A percentile compares a stretch with the other conserved stretches of the same genome.
Evolutionary conservation across 1,284 basidiomycete genomes (phyloP).

Genomic region (Ganoderma lucidum): DNA sequence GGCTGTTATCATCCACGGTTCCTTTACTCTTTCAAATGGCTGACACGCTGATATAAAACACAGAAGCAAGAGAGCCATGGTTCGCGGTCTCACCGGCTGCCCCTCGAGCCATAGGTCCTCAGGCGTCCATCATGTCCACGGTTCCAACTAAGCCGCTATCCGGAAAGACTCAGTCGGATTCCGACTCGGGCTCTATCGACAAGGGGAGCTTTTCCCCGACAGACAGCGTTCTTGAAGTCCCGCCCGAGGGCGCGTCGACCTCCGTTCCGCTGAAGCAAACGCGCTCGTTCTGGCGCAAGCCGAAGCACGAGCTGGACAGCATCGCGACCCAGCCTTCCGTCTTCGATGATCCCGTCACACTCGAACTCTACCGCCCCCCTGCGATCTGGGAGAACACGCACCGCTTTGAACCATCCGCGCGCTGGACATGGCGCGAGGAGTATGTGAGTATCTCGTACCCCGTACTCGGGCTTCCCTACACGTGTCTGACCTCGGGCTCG

Average conservation of each 20-base stretch:
- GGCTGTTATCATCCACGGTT: slow-evolving; percentile 29
- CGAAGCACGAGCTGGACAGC: slow-evolving; percentile 39
- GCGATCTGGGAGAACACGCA: slow-evolving; percentile 68
- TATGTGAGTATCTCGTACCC: slow-evolving; percentile 44
- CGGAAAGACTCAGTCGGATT: slow-evolving; percentile 25
- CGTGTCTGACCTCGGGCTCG: neutral
- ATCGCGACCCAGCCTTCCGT: slow-evolving; percentile 47
- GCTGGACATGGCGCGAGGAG: slow-evolving; percentile 79
- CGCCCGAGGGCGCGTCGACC: slow-evolving; percentile 35
- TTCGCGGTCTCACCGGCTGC: slow-evolving; percentile 20
- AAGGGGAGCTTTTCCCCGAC: slow-evolving; percentile 33
- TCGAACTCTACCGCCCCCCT: slow-evolving; percentile 64
- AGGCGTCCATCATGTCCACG: slow-evolving; percentile 34
- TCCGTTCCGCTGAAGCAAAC: slow-evolving; percentile 30
- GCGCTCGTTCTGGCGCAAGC: slow-evolving; percentile 37
- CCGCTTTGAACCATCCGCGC: slow-evolving; percentile 68
- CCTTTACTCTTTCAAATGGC: slow-evolving; percentile 7
- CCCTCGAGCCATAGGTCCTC: slow-evolving; percentile 19
- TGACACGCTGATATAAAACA: slow-evolving; percentile 29
- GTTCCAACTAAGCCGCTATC: slow-evolving; percentile 30
- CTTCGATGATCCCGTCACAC: slow-evolving; percentile 55
- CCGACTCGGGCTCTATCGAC: slow-evolving; percentile 19
- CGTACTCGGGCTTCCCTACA: no score
- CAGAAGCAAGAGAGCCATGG: slow-evolving; percentile 19
- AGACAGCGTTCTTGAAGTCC: slow-evolving; percentile 35